Percentiles rank a stretch among this genome's conserved stretches.
phyloP scores from a whole-genome alignment of 768 basidiomycete genomes.

The Pseudohyphozyma bogoriensis region DNA sequence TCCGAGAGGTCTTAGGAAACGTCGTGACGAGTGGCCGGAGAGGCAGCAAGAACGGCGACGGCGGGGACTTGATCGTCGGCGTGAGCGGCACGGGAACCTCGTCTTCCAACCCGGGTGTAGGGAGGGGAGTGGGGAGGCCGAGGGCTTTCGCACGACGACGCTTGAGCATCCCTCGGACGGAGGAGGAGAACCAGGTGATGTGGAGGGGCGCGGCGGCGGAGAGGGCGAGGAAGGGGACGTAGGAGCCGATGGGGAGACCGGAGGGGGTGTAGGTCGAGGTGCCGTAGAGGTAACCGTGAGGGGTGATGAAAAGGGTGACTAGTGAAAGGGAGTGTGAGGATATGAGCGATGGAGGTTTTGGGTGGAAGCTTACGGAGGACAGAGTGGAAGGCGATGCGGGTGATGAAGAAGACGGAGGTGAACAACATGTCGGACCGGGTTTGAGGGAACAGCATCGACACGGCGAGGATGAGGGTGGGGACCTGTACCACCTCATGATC shows the following conservation, averaged over 20 bases:
- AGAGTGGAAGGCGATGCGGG: constrained; percentile 1
- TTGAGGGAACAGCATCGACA: not conserved
- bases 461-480: not conserved
- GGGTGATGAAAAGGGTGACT: not conserved
- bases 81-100: too few species aligned
- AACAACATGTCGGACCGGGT: constrained; percentile 1
- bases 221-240: not conserved
- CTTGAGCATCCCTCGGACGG: not conserved
- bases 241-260: not conserved
- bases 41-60: not conserved
- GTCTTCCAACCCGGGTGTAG: too few species aligned
- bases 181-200: constrained; percentile 1
- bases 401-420: not conserved
- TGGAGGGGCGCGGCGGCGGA: constrained; percentile 2
- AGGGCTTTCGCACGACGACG: not conserved
- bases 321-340: not conserved
- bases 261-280: not conserved
- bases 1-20: not conserved
- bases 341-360: not conserved
- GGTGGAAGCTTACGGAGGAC: not conserved
- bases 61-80: not conserved
- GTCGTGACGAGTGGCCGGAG: not conserved
- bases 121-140: not conserved
- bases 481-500: not conserved
- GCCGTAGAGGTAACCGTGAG: not conserved